Percentiles rank a stretch among this genome's conserved stretches.
Evolutionary conservation across 768 basidiomycete species (phyloP).

Genomic region (Porphyrellus cyaneotinctus): DNA sequence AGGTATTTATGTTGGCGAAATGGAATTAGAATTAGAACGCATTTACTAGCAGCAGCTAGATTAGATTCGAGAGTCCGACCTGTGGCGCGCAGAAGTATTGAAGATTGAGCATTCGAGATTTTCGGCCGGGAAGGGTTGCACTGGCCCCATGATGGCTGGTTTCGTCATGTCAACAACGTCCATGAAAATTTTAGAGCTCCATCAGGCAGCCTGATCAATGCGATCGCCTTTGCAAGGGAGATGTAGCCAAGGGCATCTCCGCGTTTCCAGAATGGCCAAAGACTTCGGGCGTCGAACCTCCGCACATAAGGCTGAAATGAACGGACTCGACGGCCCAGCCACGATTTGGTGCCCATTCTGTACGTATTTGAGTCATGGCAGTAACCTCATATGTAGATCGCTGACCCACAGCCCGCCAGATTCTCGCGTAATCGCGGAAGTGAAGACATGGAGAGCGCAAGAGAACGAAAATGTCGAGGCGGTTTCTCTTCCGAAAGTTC

Average conservation of each 20-base stretch:
- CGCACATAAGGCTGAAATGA: conserved; percentile 26
- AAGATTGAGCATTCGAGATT: conserved; percentile 10
- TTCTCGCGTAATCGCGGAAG: conserved; percentile 29
- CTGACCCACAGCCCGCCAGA: conserved; percentile 9
- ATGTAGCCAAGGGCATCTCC: conserved; percentile 26
- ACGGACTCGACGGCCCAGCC: conserved; percentile 23
- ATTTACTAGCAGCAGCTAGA: conserved; percentile 19
- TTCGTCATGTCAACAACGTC: conserved; percentile 21
- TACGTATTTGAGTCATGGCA: conserved; percentile 17
- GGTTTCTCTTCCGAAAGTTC: no score
- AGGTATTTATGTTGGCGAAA: conserved; percentile 32
- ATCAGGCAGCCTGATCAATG: conserved; percentile 4
- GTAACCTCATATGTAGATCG: conserved; percentile 23
- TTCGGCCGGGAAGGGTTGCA: background rate
- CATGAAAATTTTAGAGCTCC: conserved; percentile 15
- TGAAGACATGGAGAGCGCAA: conserved; percentile 13
- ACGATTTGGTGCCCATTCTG: conserved; percentile 10
- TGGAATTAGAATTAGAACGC: conserved; percentile 31
- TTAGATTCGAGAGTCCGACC: conserved; percentile 26
- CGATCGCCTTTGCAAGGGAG: conserved; percentile 9
- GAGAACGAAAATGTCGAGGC: background rate
- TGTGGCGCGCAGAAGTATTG: conserved; percentile 27
- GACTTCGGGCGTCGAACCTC: conserved; percentile 29
- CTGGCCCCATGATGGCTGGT: background rate
- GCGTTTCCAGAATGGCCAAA: conserved; percentile 22